Percentiles rank a stretch among this genome's conserved stretches.
These are phyloP conservation scores for Hyaloscypha hepaticicola DNA, from an alignment of 495 filamentous ascomycete species.

Conservation along the genomic window DNA sequence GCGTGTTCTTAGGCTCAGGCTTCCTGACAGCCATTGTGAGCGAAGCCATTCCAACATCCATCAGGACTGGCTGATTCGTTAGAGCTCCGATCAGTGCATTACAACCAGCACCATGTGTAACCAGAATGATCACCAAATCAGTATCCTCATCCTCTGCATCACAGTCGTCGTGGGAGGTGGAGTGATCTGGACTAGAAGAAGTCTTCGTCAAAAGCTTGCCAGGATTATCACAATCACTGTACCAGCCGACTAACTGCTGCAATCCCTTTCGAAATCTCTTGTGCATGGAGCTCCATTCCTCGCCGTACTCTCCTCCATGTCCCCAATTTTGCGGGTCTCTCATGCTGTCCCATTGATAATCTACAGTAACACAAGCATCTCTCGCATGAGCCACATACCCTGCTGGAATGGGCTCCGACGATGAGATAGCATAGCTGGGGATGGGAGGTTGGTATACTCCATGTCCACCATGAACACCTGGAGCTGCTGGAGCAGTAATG, in stretches of 20 bases:
- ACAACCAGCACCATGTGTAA: slow-evolving; percentile 97
- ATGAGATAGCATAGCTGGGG: slow-evolving; percentile 80
- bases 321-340: slow-evolving; percentile 74
- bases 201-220: slow-evolving; percentile 29
- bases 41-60: slow-evolving; percentile 87
- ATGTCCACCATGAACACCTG: slow-evolving; percentile 13
- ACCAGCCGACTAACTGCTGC: slow-evolving; percentile 77
- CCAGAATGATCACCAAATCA: slow-evolving; percentile 82
- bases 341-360: slow-evolving; percentile 95
- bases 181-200: slow-evolving; percentile 28
- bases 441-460: slow-evolving; percentile 68
- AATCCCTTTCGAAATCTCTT: slow-evolving; percentile 78
- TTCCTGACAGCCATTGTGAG: slow-evolving; percentile 85
- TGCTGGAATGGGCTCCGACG: slow-evolving; percentile 73
- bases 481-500: not conserved
- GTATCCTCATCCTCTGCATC: slow-evolving; percentile 41
- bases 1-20: slow-evolving; percentile 35
- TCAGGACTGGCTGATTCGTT: slow-evolving; percentile 81
- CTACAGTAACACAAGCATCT: slow-evolving; percentile 79
- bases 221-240: slow-evolving; percentile 44
- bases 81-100: slow-evolving; percentile 93
- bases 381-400: slow-evolving; percentile 93
- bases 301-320: slow-evolving; percentile 80
- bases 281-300: slow-evolving; percentile 97
- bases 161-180: slow-evolving; percentile 17